Base-by-base conservation (phyloP, 441 rosid species). In the Eruca vesicaria region DNA sequence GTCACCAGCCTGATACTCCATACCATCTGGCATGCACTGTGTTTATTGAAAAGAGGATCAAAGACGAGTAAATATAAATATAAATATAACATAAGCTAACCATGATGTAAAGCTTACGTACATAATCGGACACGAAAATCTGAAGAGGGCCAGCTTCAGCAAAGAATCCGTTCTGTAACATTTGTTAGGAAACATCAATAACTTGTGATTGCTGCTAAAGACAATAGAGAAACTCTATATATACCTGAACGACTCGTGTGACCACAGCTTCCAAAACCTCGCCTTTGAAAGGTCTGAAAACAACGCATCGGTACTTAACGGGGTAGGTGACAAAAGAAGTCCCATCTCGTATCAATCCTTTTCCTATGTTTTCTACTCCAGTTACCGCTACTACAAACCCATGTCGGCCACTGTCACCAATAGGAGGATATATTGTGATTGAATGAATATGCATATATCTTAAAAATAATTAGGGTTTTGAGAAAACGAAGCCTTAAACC, bases 81-180 rank as follows among this genome's bases (percentile, higher is more conserved):
- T 7, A 55, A 0, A 68, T 2, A 48, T 12, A 33, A 23, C n/a
- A 53, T 1, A 8, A 11, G 45, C 45, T 38, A 52, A 20, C 56
- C 68, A 69, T 19, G 21, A 79, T 63, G 59, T 21, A 20, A 50
- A 68, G 63, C 50, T 43, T 23, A n/a, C 94, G 84, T 74, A 89
- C 99, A 77, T 90, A 98, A 81, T 90, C 93, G 14, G 98, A 95
- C 78, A 93, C 95, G 68, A 95, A 95, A 66, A 93, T 86, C 83
- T 91, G 93, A 83, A 95, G 97, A 8, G 97, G 98, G 2, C 95
- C 97, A 73, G 96, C 95, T 73, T 95, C 96, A 0, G 98, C 99
- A 18, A 90, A 93, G 81, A 95, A 95, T 33, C 98, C 99, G 97
- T 90, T 1, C 26, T 23, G 26, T 23, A 85, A 20, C 3, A 66